Percentiles rank a stretch among this genome's conserved stretches.
Evolutionary conservation across 441 rosid species (phyloP).

Genomic region (Arabidopsis hybrid): DNA sequence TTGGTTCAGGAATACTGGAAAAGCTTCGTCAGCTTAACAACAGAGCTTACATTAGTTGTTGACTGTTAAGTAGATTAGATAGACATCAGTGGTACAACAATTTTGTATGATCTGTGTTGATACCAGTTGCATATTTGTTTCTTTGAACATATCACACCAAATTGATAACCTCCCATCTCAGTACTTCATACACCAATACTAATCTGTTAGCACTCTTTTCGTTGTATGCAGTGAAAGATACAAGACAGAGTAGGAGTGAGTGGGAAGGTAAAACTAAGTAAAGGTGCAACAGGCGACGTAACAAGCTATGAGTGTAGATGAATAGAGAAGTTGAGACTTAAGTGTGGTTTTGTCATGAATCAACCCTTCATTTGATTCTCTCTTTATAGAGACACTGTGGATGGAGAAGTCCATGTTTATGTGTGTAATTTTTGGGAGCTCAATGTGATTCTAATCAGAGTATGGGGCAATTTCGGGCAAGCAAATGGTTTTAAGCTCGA

Average conservation of each 20-base stretch:
- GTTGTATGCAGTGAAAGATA: constrained; percentile 16
- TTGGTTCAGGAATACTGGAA: background rate
- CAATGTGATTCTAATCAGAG: background rate
- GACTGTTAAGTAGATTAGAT: background rate
- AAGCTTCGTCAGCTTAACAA: background rate
- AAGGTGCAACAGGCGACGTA: background rate
- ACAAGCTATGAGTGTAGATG: constrained; percentile 6
- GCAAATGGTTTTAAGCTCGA: background rate
- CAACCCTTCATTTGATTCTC: background rate
- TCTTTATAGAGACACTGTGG: background rate
- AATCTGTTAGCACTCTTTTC: constrained; percentile 1
- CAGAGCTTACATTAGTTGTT: background rate
- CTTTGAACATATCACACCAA: background rate
- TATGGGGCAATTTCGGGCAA: background rate
- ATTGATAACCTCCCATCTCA: background rate
- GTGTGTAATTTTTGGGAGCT: background rate
- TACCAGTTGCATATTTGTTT: background rate
- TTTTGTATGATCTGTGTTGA: background rate
- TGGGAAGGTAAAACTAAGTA: background rate
- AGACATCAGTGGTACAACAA: background rate
- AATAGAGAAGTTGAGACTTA: constrained; percentile 20
- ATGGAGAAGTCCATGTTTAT: constrained; percentile 4
- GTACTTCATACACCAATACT: background rate
- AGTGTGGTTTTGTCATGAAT: constrained; percentile 12
- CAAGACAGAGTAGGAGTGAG: constrained; percentile 12